Evolutionary conservation across 345 rosid species (phyloP).

Genomic region (Populus davidiana): DNA sequence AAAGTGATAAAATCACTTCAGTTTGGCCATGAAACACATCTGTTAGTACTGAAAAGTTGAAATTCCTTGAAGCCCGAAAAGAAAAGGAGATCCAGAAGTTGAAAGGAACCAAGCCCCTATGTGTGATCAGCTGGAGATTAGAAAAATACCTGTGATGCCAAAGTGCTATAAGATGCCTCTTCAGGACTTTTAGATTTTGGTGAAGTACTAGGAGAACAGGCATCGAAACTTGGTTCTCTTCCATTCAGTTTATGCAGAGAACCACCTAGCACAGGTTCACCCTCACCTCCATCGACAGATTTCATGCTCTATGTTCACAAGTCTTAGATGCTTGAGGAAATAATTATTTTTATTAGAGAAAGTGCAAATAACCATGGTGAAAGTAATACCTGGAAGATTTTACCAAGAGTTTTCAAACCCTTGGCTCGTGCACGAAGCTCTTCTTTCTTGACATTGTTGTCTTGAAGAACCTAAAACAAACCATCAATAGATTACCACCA

Average conservation of each 20-base stretch:
- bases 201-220: conserved; percentile 42
- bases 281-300: conserved; percentile 58
- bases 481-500: conserved; percentile 22
- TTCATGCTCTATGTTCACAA: conserved; percentile 54
- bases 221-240: conserved; percentile 36
- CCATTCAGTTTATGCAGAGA: conserved; percentile 50
- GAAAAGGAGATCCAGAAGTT: not conserved
- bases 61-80: not conserved
- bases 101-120: not conserved
- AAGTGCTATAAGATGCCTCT: conserved; percentile 45
- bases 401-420: conserved; percentile 90
- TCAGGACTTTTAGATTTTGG: conserved; percentile 37
- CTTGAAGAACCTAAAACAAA: conserved; percentile 88
- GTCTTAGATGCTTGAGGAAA: not conserved
- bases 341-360: not conserved
- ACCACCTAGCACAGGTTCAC: conserved; percentile 36
- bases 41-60: not conserved
- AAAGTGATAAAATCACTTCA: not conserved
- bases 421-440: conserved; percentile 90
- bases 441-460: conserved; percentile 69
- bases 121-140: not conserved
- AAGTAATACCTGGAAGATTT: conserved; percentile 79
- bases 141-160: conserved; percentile 54
- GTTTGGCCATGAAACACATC: not conserved
- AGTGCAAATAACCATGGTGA: not conserved